Percentiles rank a stretch among this genome's conserved stretches.
Conservation (phyloP, 345 rosid genomes). For the Ceriops decandra region DNA sequence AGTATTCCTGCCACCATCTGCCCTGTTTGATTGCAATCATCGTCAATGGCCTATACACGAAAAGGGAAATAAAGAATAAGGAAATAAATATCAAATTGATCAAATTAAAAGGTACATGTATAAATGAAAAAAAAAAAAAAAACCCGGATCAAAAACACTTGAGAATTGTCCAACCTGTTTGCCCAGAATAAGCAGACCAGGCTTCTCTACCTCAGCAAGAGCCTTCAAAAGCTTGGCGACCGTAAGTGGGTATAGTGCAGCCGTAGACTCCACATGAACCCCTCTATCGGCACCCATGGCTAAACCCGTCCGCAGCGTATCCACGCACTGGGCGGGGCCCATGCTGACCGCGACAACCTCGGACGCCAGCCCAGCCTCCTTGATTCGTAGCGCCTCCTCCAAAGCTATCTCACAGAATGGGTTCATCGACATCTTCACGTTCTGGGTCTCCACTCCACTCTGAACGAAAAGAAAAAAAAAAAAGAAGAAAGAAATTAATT, state of each 20-base stretch:
- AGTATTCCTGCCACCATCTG: conserved; percentile 96
- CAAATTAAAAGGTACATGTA: not conserved
- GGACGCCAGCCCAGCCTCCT: conserved; percentile 73
- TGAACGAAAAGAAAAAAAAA: conserved; percentile 13
- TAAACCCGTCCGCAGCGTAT: conserved; percentile 84
- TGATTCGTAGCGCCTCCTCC: conserved; percentile 85
- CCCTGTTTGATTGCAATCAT: conserved; percentile 97
- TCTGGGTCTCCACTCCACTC: conserved; percentile 89
- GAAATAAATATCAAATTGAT: not conserved
- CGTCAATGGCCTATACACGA: conserved; percentile 77
- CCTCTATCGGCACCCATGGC: conserved; percentile 98
- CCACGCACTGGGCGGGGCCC: conserved; percentile 69
- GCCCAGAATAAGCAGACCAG: conserved; percentile 72
- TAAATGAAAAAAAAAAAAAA: not conserved
- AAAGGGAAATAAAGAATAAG: not conserved
- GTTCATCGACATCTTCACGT: conserved; percentile 98
- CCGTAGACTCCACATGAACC: conserved; percentile 59
- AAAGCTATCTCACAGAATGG: conserved; percentile 94
- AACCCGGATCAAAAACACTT: not conserved
- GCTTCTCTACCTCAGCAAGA: conserved; percentile 71
- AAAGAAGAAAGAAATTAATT: not conserved
- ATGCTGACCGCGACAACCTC: conserved; percentile 79
- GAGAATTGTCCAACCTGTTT: conserved; percentile 51
- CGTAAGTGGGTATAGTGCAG: conserved; percentile 51
- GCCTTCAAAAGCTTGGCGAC: conserved; percentile 80